Percentiles rank a stretch among this genome's conserved stretches.
phyloP scores from a whole-genome alignment of 2,329 filamentous ascomycete genomes.

The Colletotrichum liriopes region DNA sequence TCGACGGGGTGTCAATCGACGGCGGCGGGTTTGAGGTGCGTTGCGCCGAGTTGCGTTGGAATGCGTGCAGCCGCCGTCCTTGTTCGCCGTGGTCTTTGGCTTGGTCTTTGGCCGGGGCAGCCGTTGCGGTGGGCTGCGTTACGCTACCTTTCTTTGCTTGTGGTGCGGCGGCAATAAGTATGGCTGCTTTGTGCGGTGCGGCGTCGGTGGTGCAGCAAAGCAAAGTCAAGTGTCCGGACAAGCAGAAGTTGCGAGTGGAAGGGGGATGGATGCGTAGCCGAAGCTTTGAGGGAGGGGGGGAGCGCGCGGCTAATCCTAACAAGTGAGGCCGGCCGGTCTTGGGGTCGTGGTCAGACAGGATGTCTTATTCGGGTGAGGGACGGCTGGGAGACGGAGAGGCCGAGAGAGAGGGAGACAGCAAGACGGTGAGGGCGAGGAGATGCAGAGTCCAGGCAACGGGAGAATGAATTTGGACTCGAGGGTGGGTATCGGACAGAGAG shows the following conservation, averaged over 20 bases:
- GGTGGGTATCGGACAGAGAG: conserved; percentile 5
- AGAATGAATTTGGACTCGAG: neutral
- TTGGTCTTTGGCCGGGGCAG: conserved; percentile 17
- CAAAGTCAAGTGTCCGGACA: neutral
- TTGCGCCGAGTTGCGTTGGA: neutral
- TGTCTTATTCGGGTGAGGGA: neutral
- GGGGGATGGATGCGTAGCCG: neutral
- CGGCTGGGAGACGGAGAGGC: too few species aligned
- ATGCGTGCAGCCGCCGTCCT: conserved; percentile 30
- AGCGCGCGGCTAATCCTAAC: conserved; percentile 19
- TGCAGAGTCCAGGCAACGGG: conserved; percentile 1
- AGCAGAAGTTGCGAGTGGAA: conserved; percentile 8
- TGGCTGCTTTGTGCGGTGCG: conserved; percentile 20
- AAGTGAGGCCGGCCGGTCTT: conserved; percentile 3
- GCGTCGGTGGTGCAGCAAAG: neutral
- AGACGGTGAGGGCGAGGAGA: neutral
- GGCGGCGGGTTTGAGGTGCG: neutral
- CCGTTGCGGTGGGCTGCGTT: conserved; percentile 2
- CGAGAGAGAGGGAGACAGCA: neutral
- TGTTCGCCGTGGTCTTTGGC: neutral
- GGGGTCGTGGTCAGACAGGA: conserved; percentile 5
- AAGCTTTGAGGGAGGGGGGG: conserved; percentile 5
- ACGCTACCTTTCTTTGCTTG: conserved; percentile 6
- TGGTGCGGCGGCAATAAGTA: neutral
- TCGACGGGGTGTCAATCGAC: conserved; percentile 4